Base-by-base conservation (phyloP, 2,329 filamentous ascomycete species). In the Dendryphion nanum region DNA sequence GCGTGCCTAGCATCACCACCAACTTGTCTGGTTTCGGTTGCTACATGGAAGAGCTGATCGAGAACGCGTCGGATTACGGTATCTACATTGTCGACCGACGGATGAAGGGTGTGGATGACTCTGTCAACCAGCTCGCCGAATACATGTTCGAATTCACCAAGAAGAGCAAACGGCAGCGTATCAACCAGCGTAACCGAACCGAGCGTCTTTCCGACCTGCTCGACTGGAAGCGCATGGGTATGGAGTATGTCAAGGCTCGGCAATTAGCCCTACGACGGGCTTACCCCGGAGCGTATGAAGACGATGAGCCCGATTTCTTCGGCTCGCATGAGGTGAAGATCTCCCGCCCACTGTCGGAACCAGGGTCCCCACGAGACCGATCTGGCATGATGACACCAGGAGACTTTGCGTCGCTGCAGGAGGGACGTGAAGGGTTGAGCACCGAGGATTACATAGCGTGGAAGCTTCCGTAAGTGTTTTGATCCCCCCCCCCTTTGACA, bases 21-120 rank as follows among this genome's bases (percentile, higher is more conserved):
- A 98, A 98, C 68, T 74, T 98, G 30, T 97, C 93, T 5, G 93
- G 93, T 15, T 98, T 98, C 59, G 93, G 93, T 34, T 97, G 93
- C 70, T 97, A 98, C 69, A 98, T 98, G 93, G 93, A 98, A 68
- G 93, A 97, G 69, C 73, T 97, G 52, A 97, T 98, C 51, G 91
- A 97, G 70, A 97, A 97, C 69, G 94, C 91, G 28, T 86, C 86
- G 49, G 93, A 98, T 68, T 97, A 98, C 61, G 93, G 93, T 51
- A 97, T 98, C 69, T 97, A 97, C 75, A 97, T 98, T 66, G 90
- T 98, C 31, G 93, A 98, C 65, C 86, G 93, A 40, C 83, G 93
- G 33, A 86, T 82, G 72, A 97, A 97, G 78, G 91, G 90, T 18
- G 85, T 98, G 1, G 93, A 98, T 59, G 93, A 97, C 66, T 95